Percentiles rank a stretch among this genome's conserved stretches.
Conservation (phyloP, 2,329 filamentous ascomycete genomes). For the Colletotrichum godetiae region DNA sequence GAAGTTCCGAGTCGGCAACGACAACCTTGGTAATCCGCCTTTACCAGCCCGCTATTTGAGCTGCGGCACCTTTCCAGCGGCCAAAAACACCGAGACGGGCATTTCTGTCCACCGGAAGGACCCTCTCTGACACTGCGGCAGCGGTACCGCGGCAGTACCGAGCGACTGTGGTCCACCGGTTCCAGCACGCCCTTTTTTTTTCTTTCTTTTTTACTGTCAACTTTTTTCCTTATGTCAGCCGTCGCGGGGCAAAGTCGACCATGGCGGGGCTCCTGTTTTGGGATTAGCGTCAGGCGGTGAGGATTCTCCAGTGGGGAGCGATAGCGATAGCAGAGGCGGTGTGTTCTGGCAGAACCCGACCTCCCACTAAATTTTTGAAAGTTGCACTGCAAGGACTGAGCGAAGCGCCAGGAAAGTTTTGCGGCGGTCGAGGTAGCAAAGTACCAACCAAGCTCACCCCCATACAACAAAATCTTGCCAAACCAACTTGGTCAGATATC, state of each 20-base stretch:
- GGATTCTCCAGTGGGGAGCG: neutral
- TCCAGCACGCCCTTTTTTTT: slow-evolving; percentile 10
- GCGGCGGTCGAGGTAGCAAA: slow-evolving; percentile 15
- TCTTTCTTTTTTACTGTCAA: neutral
- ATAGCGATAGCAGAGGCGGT: slow-evolving; percentile 32
- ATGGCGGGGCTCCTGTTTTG: slow-evolving; percentile 15
- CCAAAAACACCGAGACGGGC: neutral
- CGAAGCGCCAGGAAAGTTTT: slow-evolving; percentile 29
- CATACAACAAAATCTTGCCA: neutral
- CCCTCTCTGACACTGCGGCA: neutral
- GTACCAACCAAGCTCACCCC: neutral
- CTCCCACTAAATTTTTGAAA: slow-evolving; percentile 39
- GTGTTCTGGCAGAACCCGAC: slow-evolving; percentile 26
- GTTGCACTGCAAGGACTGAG: slow-evolving; percentile 11
- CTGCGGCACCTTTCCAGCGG: neutral
- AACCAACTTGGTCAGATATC: slow-evolving; percentile 2
- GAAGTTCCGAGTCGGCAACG: slow-evolving; percentile 5
- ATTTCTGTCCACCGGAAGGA: neutral
- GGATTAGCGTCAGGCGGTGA: slow-evolving; percentile 27
- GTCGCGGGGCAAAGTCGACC: neutral
- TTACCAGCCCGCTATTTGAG: neutral
- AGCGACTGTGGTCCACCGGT: slow-evolving; percentile 26
- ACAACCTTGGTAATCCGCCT: slow-evolving; percentile 26
- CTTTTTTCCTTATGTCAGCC: neutral
- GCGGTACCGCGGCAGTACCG: neutral